Evolutionary conservation across 1,139 yeast genomes (phyloP).

Genomic region (Suhomyces bolitotheri): DNA sequence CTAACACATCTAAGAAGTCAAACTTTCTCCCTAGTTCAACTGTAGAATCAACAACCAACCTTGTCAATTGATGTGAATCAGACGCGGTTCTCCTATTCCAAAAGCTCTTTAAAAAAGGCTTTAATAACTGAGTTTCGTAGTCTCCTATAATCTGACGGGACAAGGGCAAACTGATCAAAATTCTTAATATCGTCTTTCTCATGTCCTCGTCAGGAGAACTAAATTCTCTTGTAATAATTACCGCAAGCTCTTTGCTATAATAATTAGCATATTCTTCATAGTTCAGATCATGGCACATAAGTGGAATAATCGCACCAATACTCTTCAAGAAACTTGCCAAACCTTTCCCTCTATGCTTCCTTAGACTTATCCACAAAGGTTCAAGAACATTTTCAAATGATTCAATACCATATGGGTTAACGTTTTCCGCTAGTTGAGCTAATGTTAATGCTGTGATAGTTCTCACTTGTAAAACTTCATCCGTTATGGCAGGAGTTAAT

Average conservation of each 20-base stretch:
- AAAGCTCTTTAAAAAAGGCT: conserved; percentile 67
- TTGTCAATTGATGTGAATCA: conserved; percentile 48
- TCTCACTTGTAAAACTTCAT: conserved; percentile 69
- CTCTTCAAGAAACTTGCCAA: conserved; percentile 78
- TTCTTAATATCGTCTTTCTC: conserved; percentile 66
- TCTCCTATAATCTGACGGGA: conserved; percentile 30
- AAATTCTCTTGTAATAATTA: conserved; percentile 69
- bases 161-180: conserved; percentile 36
- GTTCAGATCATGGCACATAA: conserved; percentile 62
- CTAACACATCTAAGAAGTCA: conserved; percentile 64
- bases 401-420: conserved; percentile 88
- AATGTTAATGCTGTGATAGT: conserved; percentile 71
- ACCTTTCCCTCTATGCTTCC: conserved; percentile 74
- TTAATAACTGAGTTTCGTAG: conserved; percentile 47
- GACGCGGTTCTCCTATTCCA: conserved; percentile 77
- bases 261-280: conserved; percentile 74
- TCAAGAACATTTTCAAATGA: conserved; percentile 73
- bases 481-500: conserved; percentile 60
- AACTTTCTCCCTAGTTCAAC: conserved; percentile 64
- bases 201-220: conserved; percentile 86
- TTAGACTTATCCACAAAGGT: conserved; percentile 79
- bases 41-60: conserved; percentile 74
- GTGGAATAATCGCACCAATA: conserved; percentile 76
- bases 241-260: conserved; percentile 74
- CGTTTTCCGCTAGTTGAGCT: conserved; percentile 79